A percentile compares a stretch with the other conserved stretches of the same genome.
phyloP scores from a whole-genome alignment of 2,329 filamentous ascomycete genomes.

The Trichoderma guizhouense region DNA sequence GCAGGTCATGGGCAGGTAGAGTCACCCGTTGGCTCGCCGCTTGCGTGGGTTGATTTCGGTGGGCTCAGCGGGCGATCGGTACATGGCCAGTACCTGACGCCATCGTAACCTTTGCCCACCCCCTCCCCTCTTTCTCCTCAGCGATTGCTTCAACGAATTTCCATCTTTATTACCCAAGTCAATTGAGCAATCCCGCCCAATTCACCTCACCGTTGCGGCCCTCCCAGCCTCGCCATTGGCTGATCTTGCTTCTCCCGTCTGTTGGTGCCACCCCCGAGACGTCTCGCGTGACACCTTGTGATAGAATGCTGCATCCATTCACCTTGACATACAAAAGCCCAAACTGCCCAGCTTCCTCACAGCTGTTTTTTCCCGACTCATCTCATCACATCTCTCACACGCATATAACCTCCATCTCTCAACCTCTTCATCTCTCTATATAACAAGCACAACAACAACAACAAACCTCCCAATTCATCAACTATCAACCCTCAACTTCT shows the following conservation, averaged over 20 bases:
- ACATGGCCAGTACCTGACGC: neutral
- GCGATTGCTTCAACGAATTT: neutral
- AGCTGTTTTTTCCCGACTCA: neutral
- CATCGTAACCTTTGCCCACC: neutral
- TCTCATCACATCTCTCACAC: neutral
- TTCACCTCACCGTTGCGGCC: neutral
- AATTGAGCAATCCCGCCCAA: neutral
- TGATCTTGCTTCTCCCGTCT: neutral
- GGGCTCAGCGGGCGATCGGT: neutral
- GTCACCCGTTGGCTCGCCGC: neutral
- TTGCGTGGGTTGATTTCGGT: neutral
- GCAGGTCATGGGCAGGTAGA: neutral
- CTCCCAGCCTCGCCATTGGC: constrained; percentile 1
- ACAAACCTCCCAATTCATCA: neutral
- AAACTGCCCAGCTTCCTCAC: constrained; percentile 1
- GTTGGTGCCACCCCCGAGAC: constrained; percentile 21
- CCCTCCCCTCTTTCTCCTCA: neutral
- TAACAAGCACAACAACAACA: no score
- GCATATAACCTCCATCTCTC: neutral
- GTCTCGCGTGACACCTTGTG: constrained; percentile 24
- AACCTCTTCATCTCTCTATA: neutral
- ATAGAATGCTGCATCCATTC: constrained; percentile 18
- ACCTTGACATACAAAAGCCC: constrained; percentile 11
- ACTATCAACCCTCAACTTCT: neutral
- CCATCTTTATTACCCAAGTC: neutral